Evolutionary conservation across 2,329 filamentous ascomycete genomes (phyloP).

Genomic region (Trichoderma arundinaceum): DNA sequence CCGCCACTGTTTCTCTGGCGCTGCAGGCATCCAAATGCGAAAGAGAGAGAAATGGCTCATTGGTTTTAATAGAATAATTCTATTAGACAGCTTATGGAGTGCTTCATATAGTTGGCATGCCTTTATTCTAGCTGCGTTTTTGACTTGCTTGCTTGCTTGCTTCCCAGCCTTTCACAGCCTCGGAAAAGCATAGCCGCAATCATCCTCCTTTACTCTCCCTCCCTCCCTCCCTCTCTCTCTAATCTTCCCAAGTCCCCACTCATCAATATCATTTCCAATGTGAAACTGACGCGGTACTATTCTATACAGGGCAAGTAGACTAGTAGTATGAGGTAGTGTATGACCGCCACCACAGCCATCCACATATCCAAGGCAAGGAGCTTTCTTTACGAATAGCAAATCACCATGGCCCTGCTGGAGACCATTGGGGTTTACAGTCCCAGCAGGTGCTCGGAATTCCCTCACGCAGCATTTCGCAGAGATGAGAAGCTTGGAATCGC

Average conservation of each 20-base stretch:
- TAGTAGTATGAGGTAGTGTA: slow-evolving; percentile 26
- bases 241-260: slow-evolving; percentile 1
- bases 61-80: background rate
- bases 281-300: slow-evolving; percentile 25
- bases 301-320: slow-evolving; percentile 26
- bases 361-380: slow-evolving; percentile 18
- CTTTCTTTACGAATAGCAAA: slow-evolving; percentile 22
- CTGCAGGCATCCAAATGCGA: background rate
- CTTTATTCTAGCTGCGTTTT: slow-evolving; percentile 24
- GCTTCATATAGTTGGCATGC: slow-evolving; percentile 5
- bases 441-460: slow-evolving; percentile 40
- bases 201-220: background rate
- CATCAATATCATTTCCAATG: slow-evolving; percentile 21
- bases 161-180: slow-evolving; percentile 3
- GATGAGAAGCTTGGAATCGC: slow-evolving; percentile 12
- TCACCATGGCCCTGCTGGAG: slow-evolving; percentile 22
- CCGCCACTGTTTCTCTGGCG: background rate
- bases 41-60: background rate
- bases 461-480: slow-evolving; percentile 32
- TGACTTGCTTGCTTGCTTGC: slow-evolving; percentile 2
- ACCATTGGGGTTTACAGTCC: slow-evolving; percentile 30
- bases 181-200: background rate
- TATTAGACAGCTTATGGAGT: slow-evolving; percentile 11
- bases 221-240: background rate
- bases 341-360: slow-evolving; percentile 19